Evolutionary conservation across 441 rosid genomes (phyloP).

Genomic region (Codiaeum variegatum): DNA sequence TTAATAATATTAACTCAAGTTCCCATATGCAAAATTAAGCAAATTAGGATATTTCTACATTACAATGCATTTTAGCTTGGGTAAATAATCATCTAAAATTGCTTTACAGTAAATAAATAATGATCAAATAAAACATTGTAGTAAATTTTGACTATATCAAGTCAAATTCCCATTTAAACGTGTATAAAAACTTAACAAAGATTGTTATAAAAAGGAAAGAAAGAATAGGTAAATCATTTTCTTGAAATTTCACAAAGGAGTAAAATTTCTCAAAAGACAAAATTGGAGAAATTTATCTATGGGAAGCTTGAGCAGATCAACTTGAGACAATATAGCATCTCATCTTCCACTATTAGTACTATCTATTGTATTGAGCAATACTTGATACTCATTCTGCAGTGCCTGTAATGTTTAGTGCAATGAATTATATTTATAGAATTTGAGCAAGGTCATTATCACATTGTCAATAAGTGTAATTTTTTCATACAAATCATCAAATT

Average conservation of each 20-base stretch:
- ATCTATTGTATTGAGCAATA: conserved; percentile 88
- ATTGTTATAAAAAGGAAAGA: too few species aligned
- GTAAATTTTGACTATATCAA: too few species aligned
- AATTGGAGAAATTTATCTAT: conserved; percentile 50
- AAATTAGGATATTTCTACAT: too few species aligned
- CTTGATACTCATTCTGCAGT: conserved; percentile 93
- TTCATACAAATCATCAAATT: not conserved
- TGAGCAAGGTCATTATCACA: conserved; percentile 90
- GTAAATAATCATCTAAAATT: too few species aligned
- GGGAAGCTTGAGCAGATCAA: conserved; percentile 93
- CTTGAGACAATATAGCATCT: conserved; percentile 95
- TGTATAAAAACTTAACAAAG: too few species aligned
- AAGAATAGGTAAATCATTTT: too few species aligned
- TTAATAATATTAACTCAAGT: not conserved
- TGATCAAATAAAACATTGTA: too few species aligned
- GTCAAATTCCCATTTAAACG: too few species aligned
- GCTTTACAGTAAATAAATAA: too few species aligned
- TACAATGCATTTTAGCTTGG: too few species aligned
- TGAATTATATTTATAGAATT: conserved; percentile 96
- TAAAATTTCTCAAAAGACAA: too few species aligned
- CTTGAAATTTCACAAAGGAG: too few species aligned
- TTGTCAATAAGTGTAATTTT: conserved; percentile 33
- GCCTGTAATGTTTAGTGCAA: conserved; percentile 93
- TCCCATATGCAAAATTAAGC: not conserved
- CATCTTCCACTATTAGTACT: conserved; percentile 88